These are phyloP conservation scores for Trifolium pratense DNA, from an alignment of 306 rosid species.

Conservation along the genomic window DNA sequence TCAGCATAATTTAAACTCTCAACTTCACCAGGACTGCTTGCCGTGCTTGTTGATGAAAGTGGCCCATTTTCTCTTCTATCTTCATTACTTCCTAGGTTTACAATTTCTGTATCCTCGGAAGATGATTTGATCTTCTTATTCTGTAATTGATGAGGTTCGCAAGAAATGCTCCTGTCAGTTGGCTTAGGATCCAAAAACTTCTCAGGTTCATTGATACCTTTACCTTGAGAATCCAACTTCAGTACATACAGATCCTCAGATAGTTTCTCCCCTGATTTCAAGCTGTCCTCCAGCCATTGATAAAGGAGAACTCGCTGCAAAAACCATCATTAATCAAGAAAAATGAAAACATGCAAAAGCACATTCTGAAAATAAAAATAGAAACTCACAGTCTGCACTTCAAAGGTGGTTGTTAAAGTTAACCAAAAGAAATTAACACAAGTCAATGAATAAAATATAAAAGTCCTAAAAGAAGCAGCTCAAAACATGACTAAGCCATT, in stretches of 20 bases:
- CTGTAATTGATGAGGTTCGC: constrained; percentile 45
- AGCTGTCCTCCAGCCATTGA: constrained; percentile 88
- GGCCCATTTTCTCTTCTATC: constrained; percentile 43
- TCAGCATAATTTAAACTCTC: constrained; percentile 30
- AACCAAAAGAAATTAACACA: constrained; percentile 5
- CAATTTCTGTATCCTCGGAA: constrained; percentile 40
- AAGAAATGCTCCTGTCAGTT: constrained; percentile 36
- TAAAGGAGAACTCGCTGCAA: constrained; percentile 65
- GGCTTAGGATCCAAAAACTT: constrained; percentile 37
- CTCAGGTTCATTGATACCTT: constrained; percentile 34
- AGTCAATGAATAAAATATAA: no score
- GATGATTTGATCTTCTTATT: constrained; percentile 58
- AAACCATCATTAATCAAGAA: constrained; percentile 28
- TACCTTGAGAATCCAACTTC: constrained; percentile 50
- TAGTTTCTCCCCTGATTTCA: constrained; percentile 73
- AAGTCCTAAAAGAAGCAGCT: no score
- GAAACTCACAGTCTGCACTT: constrained; percentile 18
- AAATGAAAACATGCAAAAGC: constrained; percentile 25
- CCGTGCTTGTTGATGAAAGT: constrained; percentile 30
- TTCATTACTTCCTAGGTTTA: constrained; percentile 34
- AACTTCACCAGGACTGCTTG: constrained; percentile 41
- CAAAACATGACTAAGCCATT: constrained; percentile 18
- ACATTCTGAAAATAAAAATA: constrained; percentile 20
- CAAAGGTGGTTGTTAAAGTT: background rate
- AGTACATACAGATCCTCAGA: constrained; percentile 67